Evolutionary conservation across 1,284 basidiomycete genomes (phyloP).

Genomic region (Papiliotrema nemorosa): DNA sequence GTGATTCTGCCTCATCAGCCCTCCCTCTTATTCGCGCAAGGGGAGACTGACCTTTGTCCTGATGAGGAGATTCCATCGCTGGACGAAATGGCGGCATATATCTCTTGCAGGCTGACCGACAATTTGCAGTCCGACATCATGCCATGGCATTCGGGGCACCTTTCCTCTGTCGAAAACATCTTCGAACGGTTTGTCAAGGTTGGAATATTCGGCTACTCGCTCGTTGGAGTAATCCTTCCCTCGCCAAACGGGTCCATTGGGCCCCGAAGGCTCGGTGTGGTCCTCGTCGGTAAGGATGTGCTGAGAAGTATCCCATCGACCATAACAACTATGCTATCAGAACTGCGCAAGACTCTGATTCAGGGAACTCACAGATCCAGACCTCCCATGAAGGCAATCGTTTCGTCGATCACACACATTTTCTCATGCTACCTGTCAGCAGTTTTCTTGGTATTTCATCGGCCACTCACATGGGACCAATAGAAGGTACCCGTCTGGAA

Average conservation of each 20-base stretch:
- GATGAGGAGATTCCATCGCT: slow-evolving; percentile 86
- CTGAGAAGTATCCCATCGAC: slow-evolving; percentile 94
- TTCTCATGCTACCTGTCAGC: slow-evolving; percentile 77
- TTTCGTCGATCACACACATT: slow-evolving; percentile 93
- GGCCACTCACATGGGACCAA: slow-evolving; percentile 88
- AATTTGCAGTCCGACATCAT: slow-evolving; percentile 92
- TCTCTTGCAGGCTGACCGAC: slow-evolving; percentile 96
- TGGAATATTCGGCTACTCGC: slow-evolving; percentile 81
- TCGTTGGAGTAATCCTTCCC: slow-evolving; percentile 75
- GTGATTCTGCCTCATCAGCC: slow-evolving; percentile 68
- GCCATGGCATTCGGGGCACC: slow-evolving; percentile 96
- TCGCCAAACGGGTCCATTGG: slow-evolving; percentile 73
- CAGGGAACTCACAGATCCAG: slow-evolving; percentile 68
- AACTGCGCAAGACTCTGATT: not conserved
- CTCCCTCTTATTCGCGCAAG: slow-evolving; percentile 1
- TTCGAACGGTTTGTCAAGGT: slow-evolving; percentile 83
- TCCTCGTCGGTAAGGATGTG: slow-evolving; percentile 87
- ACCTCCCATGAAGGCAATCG: slow-evolving; percentile 97
- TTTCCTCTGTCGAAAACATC: slow-evolving; percentile 90
- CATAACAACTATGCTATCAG: slow-evolving; percentile 58
- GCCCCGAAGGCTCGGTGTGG: slow-evolving; percentile 55
- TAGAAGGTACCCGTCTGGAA: slow-evolving; percentile 97
- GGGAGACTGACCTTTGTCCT: slow-evolving; percentile 65
- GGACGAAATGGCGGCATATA: slow-evolving; percentile 89
- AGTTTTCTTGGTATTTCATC: not conserved